phyloP scores from a whole-genome alignment of 1,284 basidiomycete genomes.

The Moesziomyces sp. region DNA sequence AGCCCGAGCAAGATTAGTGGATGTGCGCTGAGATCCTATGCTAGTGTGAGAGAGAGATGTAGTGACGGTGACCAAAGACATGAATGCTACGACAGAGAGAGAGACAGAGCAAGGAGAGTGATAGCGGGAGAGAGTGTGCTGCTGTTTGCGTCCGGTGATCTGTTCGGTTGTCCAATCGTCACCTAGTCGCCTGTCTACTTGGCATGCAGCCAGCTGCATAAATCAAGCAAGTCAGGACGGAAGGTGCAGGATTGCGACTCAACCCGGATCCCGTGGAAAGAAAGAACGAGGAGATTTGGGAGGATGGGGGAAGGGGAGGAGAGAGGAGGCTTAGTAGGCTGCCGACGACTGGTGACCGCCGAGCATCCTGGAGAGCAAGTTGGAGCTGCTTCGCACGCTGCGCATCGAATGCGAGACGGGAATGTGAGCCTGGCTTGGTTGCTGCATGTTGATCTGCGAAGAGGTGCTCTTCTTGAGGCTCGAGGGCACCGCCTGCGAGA shows the following conservation, averaged over 20 bases:
- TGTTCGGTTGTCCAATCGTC: constrained; percentile 35
- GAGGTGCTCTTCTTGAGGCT: constrained; percentile 56
- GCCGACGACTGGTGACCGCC: constrained; percentile 46
- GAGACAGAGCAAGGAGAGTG: constrained; percentile 15
- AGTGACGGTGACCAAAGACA: constrained; percentile 31
- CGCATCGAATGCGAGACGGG: constrained; percentile 47
- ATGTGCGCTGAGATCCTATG: constrained; percentile 12
- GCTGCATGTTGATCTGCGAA: constrained; percentile 49
- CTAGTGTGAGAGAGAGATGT: constrained; percentile 8
- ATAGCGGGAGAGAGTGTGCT: constrained; percentile 3
- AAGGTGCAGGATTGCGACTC: constrained; percentile 23
- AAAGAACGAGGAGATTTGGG: constrained; percentile 10
- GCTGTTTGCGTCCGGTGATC: constrained; percentile 28
- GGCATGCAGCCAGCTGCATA: constrained; percentile 2
- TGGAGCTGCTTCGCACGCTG: constrained; percentile 57
- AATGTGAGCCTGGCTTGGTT: constrained; percentile 46
- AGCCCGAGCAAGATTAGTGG: background rate
- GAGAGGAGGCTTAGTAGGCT: constrained; percentile 24
- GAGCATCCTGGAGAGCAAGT: constrained; percentile 57
- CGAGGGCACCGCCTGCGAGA: constrained; percentile 54
- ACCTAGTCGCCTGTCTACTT: background rate
- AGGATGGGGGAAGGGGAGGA: constrained; percentile 7
- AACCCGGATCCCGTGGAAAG: constrained; percentile 37
- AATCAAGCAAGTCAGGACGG: constrained; percentile 11
- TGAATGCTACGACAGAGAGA: constrained; percentile 24